These are phyloP conservation scores for Monilinia laxa DNA, from an alignment of 2,329 filamentous ascomycete species.

Conservation along the genomic window DNA sequence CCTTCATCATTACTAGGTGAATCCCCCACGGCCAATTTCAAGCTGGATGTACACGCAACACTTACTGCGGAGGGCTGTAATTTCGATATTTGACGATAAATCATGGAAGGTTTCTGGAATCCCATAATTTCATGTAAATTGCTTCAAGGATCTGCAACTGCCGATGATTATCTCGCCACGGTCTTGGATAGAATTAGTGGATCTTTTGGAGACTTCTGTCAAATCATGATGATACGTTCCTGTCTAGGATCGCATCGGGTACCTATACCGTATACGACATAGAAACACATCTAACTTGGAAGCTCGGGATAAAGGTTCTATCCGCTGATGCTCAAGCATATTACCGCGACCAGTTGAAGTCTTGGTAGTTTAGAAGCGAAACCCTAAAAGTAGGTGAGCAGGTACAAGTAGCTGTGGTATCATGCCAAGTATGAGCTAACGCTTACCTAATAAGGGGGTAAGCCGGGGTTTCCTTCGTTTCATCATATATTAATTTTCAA, in stretches of 20 bases:
- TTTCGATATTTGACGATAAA: background rate
- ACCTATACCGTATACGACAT: too few relatives aligned
- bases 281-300: too few relatives aligned
- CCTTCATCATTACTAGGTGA: background rate
- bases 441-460: constrained; percentile 2
- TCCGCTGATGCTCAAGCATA: too few relatives aligned
- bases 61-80: background rate
- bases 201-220: background rate
- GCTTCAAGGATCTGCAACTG: background rate
- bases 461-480: background rate
- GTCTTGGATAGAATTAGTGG: background rate
- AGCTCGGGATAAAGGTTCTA: too few relatives aligned
- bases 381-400: too few relatives aligned
- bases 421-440: background rate
- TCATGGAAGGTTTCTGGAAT: background rate
- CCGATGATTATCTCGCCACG: background rate
- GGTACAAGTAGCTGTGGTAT: too few relatives aligned
- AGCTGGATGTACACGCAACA: background rate
- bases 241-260: too few relatives aligned
- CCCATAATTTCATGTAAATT: background rate
- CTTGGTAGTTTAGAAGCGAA: too few relatives aligned
- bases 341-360: too few relatives aligned
- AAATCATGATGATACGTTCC: too few relatives aligned
- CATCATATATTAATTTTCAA: background rate
- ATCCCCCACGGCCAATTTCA: background rate